Conservation (phyloP, 2,329 filamentous ascomycete genomes). For the Niveomyces coronatus region DNA sequence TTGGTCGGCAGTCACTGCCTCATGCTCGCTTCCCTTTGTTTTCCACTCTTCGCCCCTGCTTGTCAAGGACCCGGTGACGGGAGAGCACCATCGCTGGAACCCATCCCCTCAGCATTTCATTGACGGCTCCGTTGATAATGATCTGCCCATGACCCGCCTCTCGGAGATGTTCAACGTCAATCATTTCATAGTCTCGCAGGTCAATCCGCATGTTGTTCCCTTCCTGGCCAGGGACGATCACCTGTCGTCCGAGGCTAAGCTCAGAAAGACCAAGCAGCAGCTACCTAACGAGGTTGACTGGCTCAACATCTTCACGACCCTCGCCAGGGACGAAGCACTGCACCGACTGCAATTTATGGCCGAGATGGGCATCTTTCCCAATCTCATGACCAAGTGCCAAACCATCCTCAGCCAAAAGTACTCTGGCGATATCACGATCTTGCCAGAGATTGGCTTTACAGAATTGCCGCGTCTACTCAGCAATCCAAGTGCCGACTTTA, state of each 20-base stretch:
- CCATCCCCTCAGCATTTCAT: constrained; percentile 80
- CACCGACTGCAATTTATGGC: constrained; percentile 72
- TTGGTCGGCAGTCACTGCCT: constrained; percentile 93
- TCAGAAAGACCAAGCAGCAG: constrained; percentile 18
- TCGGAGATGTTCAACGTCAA: constrained; percentile 98
- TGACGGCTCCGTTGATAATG: constrained; percentile 89
- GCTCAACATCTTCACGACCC: constrained; percentile 55
- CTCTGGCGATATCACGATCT: constrained; percentile 88
- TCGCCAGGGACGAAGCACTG: constrained; percentile 70
- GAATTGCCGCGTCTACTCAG: constrained; percentile 68
- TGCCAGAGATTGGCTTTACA: constrained; percentile 65
- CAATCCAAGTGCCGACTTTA: constrained; percentile 81
- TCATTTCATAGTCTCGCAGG: constrained; percentile 94
- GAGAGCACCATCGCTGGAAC: constrained; percentile 72
- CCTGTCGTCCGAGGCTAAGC: constrained; percentile 26
- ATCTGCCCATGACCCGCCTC: constrained; percentile 80
- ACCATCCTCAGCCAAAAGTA: constrained; percentile 86
- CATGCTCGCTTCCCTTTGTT: constrained; percentile 81
- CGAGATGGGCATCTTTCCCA: constrained; percentile 73
- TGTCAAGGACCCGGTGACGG: constrained; percentile 76
- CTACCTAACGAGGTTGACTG: constrained; percentile 39
- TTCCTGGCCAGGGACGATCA: constrained; percentile 71
- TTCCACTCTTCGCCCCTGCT: constrained; percentile 72
- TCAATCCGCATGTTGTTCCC: constrained; percentile 87
- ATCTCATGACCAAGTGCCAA: constrained; percentile 63